Conservation (phyloP, 2,329 filamentous ascomycete genomes). For the Alternaria arborescens region DNA sequence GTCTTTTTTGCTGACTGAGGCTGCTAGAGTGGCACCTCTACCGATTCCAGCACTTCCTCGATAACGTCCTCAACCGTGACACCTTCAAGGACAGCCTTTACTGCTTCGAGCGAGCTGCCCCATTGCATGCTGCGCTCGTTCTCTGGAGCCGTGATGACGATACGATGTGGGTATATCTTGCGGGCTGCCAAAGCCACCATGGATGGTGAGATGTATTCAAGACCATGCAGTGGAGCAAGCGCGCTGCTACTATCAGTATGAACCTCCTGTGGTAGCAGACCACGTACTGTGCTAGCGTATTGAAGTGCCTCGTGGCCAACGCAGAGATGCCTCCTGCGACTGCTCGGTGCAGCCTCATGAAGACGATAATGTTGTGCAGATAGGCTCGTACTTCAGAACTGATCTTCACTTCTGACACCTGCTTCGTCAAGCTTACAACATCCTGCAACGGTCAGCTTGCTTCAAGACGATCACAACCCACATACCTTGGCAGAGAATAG, state of each 20-base stretch:
- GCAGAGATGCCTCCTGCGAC: slow-evolving; percentile 81
- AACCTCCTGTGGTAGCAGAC: not conserved
- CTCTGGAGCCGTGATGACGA: slow-evolving; percentile 72
- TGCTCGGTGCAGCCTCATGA: slow-evolving; percentile 86
- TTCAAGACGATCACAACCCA: too few species aligned
- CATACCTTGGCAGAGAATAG: slow-evolving; percentile 58
- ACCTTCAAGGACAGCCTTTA: slow-evolving; percentile 71
- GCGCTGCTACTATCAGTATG: slow-evolving; percentile 58
- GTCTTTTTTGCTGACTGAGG: slow-evolving; percentile 4
- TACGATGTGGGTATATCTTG: slow-evolving; percentile 88
- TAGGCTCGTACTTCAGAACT: slow-evolving; percentile 84
- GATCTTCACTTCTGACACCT: slow-evolving; percentile 67
- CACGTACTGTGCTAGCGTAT: slow-evolving; percentile 67
- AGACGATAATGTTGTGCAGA: slow-evolving; percentile 85
- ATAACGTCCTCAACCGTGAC: slow-evolving; percentile 65
- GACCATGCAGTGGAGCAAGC: slow-evolving; percentile 80
- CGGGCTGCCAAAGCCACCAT: slow-evolving; percentile 81
- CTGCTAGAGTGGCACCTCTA: slow-evolving; percentile 63
- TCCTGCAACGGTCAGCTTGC: slow-evolving; percentile 40
- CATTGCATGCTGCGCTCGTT: slow-evolving; percentile 91
- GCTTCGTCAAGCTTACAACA: slow-evolving; percentile 68
- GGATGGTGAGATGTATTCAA: slow-evolving; percentile 84
- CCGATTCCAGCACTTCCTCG: slow-evolving; percentile 64
- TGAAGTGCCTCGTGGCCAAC: slow-evolving; percentile 79
- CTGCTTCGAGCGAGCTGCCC: slow-evolving; percentile 79